phyloP scores from a whole-genome alignment of 2,329 filamentous ascomycete species.

The Fusarium austroafricanum region DNA sequence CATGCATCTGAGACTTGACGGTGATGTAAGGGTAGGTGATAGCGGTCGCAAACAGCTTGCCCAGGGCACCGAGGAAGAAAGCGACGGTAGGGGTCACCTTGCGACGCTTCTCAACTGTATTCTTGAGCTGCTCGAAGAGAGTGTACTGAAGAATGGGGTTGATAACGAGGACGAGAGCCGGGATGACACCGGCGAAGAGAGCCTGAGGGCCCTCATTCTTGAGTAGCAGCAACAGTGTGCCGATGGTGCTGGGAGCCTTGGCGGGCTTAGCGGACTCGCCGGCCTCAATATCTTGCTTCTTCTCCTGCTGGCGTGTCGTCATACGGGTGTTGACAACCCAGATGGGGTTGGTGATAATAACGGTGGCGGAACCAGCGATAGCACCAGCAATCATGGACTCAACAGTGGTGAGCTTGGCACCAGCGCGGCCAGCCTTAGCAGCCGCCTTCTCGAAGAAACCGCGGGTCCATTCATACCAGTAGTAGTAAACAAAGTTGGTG shows the following conservation, averaged over 20 bases:
- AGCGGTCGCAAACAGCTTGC: slow-evolving; percentile 92
- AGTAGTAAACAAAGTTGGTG: slow-evolving; percentile 99
- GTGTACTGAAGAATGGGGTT: slow-evolving; percentile 99
- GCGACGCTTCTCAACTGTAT: slow-evolving; percentile 77
- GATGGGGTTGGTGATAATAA: slow-evolving; percentile 97
- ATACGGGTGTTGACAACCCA: slow-evolving; percentile 99
- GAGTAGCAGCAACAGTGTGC: slow-evolving; percentile 83
- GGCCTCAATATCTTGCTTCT: slow-evolving; percentile 58
- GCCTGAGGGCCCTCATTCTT: slow-evolving; percentile 85
- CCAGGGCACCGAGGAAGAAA: slow-evolving; percentile 90
- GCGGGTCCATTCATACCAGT: slow-evolving; percentile 99
- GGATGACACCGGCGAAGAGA: slow-evolving; percentile 91
- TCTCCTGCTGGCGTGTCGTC: slow-evolving; percentile 81
- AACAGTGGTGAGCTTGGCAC: slow-evolving; percentile 86
- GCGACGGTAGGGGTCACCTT: slow-evolving; percentile 86
- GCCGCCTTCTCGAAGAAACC: slow-evolving; percentile 86
- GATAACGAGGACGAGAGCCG: slow-evolving; percentile 92
- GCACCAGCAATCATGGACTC: slow-evolving; percentile 97
- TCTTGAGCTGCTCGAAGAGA: slow-evolving; percentile 98
- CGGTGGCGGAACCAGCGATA: slow-evolving; percentile 91
- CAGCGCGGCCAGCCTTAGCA: slow-evolving; percentile 75
- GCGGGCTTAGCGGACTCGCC: slow-evolving; percentile 51
- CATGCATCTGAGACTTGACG: slow-evolving; percentile 97
- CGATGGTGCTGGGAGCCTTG: slow-evolving; percentile 78
- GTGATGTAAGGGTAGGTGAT: slow-evolving; percentile 99